Evolutionary conservation across 2,329 filamentous ascomycete genomes (phyloP), one percentile per base, ranked within the genome.

Genomic region (Metarhizium humberi): DNA sequence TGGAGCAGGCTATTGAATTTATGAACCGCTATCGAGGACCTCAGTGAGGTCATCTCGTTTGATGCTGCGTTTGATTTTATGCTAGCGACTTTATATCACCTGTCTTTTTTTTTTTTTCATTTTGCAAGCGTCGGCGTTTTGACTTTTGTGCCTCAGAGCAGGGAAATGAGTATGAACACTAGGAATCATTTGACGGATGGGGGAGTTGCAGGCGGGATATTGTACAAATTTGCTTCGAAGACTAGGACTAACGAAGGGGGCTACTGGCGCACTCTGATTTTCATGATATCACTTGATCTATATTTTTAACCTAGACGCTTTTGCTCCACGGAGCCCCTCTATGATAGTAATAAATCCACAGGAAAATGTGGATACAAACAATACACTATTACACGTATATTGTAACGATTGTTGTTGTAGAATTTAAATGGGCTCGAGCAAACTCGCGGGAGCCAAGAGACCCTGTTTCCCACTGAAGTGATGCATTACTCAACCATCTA

Each of bases 1-100:
- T 90, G 58, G 89, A 95, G 57, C 86, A 95, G 67, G 88, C 89
- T n/a, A 80, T 89, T 29, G 78, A 82, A 54, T 79, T 95, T 52
- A 80, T 95, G 75, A 84, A 87, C 61, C 77, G 82, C 55, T 79
- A 76, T 57, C 77, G 67, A 63, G 62, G 63, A 54, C 61, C 55
- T 51, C 61, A 62, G 60, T 66, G 50, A 67, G 25, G 3, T 38
- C 32, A 40, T 52, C 54, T 40, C 36, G 30, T 45, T 47, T 55
- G 20, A 50, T 36, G 32, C 56, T 48, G 43, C 48, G n/a, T 51
- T 52, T 43, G n/a, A n/a, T 54, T 45, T 29, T 38, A 7, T n/a
- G 45, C 38, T 20, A 50, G 56, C 52, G 53, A 50, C 45, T 46
- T 45, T 56, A 3, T 11, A 14, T 42, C 11, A 14, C 56, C 46